Base-by-base conservation (phyloP, 202 grass and related monocot species). In the Brachypodium distachyon region DNA sequence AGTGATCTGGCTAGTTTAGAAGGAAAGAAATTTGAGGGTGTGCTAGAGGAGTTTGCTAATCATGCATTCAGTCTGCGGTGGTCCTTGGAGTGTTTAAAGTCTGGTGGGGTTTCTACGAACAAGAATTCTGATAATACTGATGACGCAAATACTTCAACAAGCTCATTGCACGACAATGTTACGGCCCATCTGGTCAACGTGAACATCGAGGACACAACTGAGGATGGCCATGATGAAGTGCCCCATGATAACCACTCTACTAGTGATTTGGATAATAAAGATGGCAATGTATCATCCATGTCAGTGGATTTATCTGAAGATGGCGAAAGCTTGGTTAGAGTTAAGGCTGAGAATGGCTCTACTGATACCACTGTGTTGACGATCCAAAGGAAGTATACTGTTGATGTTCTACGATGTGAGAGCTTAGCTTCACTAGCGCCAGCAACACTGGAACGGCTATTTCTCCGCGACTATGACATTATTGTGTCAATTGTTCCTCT, bases 341-440 rank as follows among this genome's bases (percentile, higher is more conserved):
- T 33, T 81, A 36, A 73, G 41, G 39, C 39, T 56, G 51, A 81
- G 27, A 81, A 61, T 52, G 68, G 73, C 77, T 67, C 84, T 49
- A 81, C 72, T 86, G 76, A 67, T 43, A 73, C 38, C 40, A 61
- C 51, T 75, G 34, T 87, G 71, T 80, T 68, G 26, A 94, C 88
- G 84, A 90, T 65, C 68, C 90, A 77, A 83, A 98, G 95, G 60
- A 94, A 94, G 82, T 98, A 94, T 65, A 84, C 76, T 71, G 87
- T 95, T 84, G 95, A 98, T 88, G 90, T 98, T 76, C 90, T 98
- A 61, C 87, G 95, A 58, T 98, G 95, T 57, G 95, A 98, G 85
- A 98, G 95, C 73, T 87, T 98, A 86, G 95, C 95, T 44, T 84
- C 95, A 77, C 95, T 98, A 82, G 77, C 95, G 33, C 87, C 85